Conservation (phyloP, 2,329 filamentous ascomycete genomes). For the Penicillium paneum region DNA sequence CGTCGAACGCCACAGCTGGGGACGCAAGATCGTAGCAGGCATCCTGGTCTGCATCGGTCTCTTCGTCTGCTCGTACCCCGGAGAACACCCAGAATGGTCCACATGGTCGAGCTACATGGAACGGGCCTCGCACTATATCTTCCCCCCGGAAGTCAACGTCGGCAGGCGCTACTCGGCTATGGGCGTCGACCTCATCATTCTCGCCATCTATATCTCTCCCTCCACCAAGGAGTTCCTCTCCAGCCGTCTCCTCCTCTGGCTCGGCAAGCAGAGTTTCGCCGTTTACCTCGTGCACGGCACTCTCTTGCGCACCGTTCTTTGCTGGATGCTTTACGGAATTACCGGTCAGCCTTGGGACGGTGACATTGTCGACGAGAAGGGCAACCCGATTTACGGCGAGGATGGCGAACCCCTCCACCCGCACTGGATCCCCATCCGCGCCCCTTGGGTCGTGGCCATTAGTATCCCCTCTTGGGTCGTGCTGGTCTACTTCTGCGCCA, state of each 20-base stretch:
- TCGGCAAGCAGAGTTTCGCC: slow-evolving; percentile 55
- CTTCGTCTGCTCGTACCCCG: slow-evolving; percentile 51
- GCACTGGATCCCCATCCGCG: slow-evolving; percentile 43
- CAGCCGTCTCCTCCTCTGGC: slow-evolving; percentile 51
- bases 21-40: slow-evolving; percentile 38
- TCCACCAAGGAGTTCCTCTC: slow-evolving; percentile 50
- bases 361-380: slow-evolving; percentile 14
- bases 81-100: slow-evolving; percentile 50
- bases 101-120: slow-evolving; percentile 49
- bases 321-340: slow-evolving; percentile 54
- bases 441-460: slow-evolving; percentile 40
- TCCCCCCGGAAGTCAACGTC: slow-evolving; percentile 46
- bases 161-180: slow-evolving; percentile 48
- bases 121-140: slow-evolving; percentile 43
- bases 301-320: slow-evolving; percentile 50
- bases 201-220: slow-evolving; percentile 53
- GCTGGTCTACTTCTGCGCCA: slow-evolving; percentile 48
- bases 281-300: slow-evolving; percentile 56
- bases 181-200: slow-evolving; percentile 49
- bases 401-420: slow-evolving; percentile 40
- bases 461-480: slow-evolving; percentile 48
- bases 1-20: slow-evolving; percentile 42
- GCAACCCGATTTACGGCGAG: slow-evolving; percentile 30
- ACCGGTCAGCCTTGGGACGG: slow-evolving; percentile 45
- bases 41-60: slow-evolving; percentile 46